Percentiles rank a stretch among this genome's conserved stretches.
phyloP scores from a whole-genome alignment of 2,329 filamentous ascomycete genomes.

The Colletotrichum liriopes region DNA sequence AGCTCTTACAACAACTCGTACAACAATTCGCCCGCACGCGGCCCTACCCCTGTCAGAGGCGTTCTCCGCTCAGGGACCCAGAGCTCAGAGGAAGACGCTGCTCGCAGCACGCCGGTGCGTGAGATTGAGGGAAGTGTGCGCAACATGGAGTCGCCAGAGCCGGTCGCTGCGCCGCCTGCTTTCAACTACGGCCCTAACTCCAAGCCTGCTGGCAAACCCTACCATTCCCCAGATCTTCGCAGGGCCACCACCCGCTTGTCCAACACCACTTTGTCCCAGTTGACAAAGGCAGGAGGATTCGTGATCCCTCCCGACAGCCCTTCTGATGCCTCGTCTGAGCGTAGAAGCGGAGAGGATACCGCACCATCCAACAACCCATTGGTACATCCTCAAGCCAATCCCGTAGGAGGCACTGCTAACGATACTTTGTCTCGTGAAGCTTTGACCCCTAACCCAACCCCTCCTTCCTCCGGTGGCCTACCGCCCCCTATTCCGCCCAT shows the following conservation, averaged over 20 bases:
- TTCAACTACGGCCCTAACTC: constrained; percentile 84
- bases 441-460: constrained; percentile 58
- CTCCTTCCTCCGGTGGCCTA: constrained; percentile 55
- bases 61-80: constrained; percentile 52
- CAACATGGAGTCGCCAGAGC: constrained; percentile 77
- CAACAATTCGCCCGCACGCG: constrained; percentile 52
- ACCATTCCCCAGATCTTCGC: constrained; percentile 83
- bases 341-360: constrained; percentile 53
- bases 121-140: constrained; percentile 68
- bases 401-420: constrained; percentile 70
- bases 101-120: constrained; percentile 59
- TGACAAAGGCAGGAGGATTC: constrained; percentile 78
- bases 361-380: constrained; percentile 49
- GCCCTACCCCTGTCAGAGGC: constrained; percentile 55
- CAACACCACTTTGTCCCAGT: constrained; percentile 82
- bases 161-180: constrained; percentile 83
- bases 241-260: constrained; percentile 90
- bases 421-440: constrained; percentile 68
- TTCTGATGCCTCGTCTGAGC: constrained; percentile 50
- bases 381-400: constrained; percentile 67
- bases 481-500: constrained; percentile 60
- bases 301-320: constrained; percentile 57
- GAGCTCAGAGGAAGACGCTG: constrained; percentile 69
- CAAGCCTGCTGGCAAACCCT: constrained; percentile 78
- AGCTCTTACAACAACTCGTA: constrained; percentile 51